Evolutionary conservation across 805 yeast species (phyloP).

Genomic region (Starmerella davenportii): DNA sequence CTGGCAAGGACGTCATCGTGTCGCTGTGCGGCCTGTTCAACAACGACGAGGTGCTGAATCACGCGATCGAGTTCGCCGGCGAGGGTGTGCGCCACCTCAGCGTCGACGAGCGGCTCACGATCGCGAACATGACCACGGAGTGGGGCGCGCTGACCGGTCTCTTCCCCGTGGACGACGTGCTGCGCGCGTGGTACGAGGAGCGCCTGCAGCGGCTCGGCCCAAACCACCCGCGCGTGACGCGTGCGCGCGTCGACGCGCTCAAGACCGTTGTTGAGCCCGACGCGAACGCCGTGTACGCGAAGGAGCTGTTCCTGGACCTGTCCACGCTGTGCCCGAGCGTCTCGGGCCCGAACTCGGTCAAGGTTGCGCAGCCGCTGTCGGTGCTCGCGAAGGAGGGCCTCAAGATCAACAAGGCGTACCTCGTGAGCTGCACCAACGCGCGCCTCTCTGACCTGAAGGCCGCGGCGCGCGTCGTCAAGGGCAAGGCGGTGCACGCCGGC

Average conservation of each 20-base stretch:
- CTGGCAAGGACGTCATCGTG: slow-evolving; percentile 94
- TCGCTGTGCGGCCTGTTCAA: slow-evolving; percentile 86
- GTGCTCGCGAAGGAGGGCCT: slow-evolving; percentile 57
- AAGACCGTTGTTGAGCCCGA: slow-evolving; percentile 37
- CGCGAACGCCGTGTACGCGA: slow-evolving; percentile 68
- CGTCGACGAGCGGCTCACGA: slow-evolving; percentile 36
- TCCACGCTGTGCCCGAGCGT: slow-evolving; percentile 68
- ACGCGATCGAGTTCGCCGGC: slow-evolving; percentile 25
- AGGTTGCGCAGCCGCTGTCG: slow-evolving; percentile 61
- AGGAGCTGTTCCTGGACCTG: slow-evolving; percentile 66
- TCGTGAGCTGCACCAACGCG: slow-evolving; percentile 96
- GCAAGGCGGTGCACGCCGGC: slow-evolving; percentile 66
- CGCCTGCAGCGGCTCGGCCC: slow-evolving; percentile 41
- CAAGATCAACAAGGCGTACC: slow-evolving; percentile 78
- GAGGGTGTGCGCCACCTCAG: slow-evolving; percentile 18
- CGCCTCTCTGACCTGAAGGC: slow-evolving; percentile 82
- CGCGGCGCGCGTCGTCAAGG: slow-evolving; percentile 76
- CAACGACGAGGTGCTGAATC: slow-evolving; percentile 78
- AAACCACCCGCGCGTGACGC: slow-evolving; percentile 71
- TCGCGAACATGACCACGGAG: slow-evolving; percentile 84
- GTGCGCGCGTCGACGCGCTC: slow-evolving; percentile 37
- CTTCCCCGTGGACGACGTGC: slow-evolving; percentile 80
- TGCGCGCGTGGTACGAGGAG: slow-evolving; percentile 60
- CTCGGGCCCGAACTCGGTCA: slow-evolving; percentile 96
- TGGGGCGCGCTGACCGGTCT: slow-evolving; percentile 97